These are phyloP conservation scores for Didymella exigua DNA, from an alignment of 2,329 filamentous ascomycete genomes.

Conservation along the genomic window DNA sequence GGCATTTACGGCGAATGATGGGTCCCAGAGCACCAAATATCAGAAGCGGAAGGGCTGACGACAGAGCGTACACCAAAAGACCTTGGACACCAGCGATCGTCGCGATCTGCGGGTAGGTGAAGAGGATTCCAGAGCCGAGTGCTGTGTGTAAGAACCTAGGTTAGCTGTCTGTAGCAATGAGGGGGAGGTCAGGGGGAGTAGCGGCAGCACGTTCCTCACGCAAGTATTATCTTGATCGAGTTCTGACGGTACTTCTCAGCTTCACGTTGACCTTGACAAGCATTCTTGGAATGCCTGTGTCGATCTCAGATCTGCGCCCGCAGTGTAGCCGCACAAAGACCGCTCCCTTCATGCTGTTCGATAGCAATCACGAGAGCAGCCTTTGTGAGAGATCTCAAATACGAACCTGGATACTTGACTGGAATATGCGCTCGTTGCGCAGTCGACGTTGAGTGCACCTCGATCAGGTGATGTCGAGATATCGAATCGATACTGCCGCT, in stretches of 20 bases:
- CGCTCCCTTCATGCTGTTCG: conserved; percentile 15
- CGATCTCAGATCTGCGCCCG: conserved; percentile 70
- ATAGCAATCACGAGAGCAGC: conserved; percentile 20
- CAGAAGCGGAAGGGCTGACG: conserved; percentile 73
- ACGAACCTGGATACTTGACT: conserved; percentile 45
- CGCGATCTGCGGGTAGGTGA: conserved; percentile 80
- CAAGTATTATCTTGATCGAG: conserved; percentile 99
- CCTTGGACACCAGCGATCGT: conserved; percentile 81
- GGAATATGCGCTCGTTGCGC: conserved; percentile 18
- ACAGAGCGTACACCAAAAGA: conserved; percentile 74
- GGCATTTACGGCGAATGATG: conserved; percentile 78
- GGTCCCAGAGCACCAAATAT: conserved; percentile 76
- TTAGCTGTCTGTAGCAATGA: conserved; percentile 36
- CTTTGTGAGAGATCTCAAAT: conserved; percentile 48
- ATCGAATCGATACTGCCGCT: conserved; percentile 67
- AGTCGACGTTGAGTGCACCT: conserved; percentile 13
- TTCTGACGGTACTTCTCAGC: conserved; percentile 96
- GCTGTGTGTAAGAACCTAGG: conserved; percentile 58
- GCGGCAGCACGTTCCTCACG: conserved; percentile 97
- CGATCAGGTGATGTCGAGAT: conserved; percentile 19
- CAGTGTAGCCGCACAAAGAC: conserved; percentile 70
- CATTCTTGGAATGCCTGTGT: background rate
- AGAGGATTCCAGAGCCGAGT: conserved; percentile 82
- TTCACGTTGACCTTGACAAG: conserved; percentile 56
- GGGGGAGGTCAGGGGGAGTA: conserved; percentile 57